Base-by-base conservation (phyloP, 805 yeast species). In the Schwanniomyces pseudopolymorphus region DNA sequence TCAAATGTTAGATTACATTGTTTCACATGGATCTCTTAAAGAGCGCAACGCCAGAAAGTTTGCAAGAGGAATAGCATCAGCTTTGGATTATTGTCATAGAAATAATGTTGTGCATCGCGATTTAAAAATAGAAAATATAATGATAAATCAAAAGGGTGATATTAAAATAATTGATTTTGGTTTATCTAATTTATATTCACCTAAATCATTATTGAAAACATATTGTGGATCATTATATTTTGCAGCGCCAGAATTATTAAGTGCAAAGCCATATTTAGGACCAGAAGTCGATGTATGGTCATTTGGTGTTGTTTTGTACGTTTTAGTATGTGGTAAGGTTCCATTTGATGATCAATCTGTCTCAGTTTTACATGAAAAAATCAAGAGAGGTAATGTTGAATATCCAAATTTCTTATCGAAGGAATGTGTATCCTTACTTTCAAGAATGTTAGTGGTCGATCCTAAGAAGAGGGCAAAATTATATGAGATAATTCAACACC, bases 231-330 rank as follows among this genome's bases (percentile, higher is more conserved):
- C 97, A 0, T 74, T 94, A 43, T 94, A 94, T 64, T 94, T 94
- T 78, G 99, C 99, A 0, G 99, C 99, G 0, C 99, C 99, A 0
- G 99, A 94, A 66, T 75, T 94, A 55, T 74, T 94, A 44, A 87
- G 88, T 48, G 99, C 98, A 1, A 83, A 83, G 54, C 97, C 97
- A 1, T 94, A 94, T 59, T 75, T 80, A 31, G 99, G 99, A 0
- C 99, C 99, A 0, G 99, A 94, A 64, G 97, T 94, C 40, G 99
- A 94, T 65, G 85, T 94, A 16, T 94, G 99, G 99, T 89, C 97
- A 2, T 92, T 91, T 74, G 99, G 99, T 53, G 96, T 94, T 26
- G 98, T 94, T 0, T 70, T 94, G 42, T 94, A 89, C 61, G 99
- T 94, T 6, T 74, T 94, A 50, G 97, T 94, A 2, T 91, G 97